Evolutionary conservation across 73 alveolate species (phyloP).

Genomic region (Tetrahymena malaccensis): DNA sequence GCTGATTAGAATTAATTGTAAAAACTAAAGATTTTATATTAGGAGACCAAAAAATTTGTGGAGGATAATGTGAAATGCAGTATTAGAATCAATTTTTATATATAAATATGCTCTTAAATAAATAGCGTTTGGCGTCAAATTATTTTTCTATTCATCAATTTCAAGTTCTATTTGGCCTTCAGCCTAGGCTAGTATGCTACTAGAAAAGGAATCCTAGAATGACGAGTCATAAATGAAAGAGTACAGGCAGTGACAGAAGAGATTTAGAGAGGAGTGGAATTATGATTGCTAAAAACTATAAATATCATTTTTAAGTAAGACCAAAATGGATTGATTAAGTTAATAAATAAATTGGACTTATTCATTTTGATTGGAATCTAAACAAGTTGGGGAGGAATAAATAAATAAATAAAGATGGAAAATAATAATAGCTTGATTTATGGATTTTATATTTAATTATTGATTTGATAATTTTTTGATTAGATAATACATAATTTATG

Average conservation of each 20-base stretch:
- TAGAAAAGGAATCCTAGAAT: background rate
- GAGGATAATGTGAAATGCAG: background rate
- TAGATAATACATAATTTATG: background rate
- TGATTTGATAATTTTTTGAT: background rate
- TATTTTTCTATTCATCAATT: background rate
- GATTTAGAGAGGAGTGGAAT: background rate
- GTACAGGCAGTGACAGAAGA: background rate
- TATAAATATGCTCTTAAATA: background rate
- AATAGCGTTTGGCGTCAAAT: background rate
- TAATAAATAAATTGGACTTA: background rate
- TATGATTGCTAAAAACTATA: background rate
- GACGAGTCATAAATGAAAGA: background rate
- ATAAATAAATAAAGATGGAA: background rate
- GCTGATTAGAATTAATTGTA: background rate
- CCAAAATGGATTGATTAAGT: background rate
- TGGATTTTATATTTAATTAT: background rate
- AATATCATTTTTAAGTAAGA: background rate
- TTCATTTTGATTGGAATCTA: background rate
- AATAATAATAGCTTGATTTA: background rate
- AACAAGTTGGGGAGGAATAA: background rate
- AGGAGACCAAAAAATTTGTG: background rate
- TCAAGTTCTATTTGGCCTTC: background rate
- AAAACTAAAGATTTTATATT: background rate
- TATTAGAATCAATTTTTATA: background rate
- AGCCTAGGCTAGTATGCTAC: background rate